Evolutionary conservation across 2,329 filamentous ascomycete species (phyloP).

Genomic region (Capronia americana): DNA sequence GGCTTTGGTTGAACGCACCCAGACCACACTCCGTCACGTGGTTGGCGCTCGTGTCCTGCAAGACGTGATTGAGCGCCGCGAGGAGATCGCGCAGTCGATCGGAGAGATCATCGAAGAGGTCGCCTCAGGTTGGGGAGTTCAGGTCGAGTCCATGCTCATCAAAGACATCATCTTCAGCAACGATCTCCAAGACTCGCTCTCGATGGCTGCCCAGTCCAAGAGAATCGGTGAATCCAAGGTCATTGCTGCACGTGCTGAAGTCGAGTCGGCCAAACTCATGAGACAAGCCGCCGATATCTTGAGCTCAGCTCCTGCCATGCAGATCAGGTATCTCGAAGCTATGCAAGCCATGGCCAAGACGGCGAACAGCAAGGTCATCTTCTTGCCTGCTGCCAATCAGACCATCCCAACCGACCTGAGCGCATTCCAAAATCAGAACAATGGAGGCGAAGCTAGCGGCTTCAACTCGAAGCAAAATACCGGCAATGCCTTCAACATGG

Average conservation of each 20-base stretch:
- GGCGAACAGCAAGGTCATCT: slow-evolving; percentile 86
- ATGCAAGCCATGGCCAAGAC: slow-evolving; percentile 99
- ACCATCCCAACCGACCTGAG: slow-evolving; percentile 59
- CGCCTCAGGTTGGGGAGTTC: slow-evolving; percentile 89
- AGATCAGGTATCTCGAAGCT: slow-evolving; percentile 95
- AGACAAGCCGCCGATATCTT: slow-evolving; percentile 88
- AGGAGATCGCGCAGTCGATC: slow-evolving; percentile 94
- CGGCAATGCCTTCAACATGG: slow-evolving; percentile 46
- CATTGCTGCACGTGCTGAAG: slow-evolving; percentile 94
- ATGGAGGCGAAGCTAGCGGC: slow-evolving; percentile 63
- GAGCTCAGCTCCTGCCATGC: slow-evolving; percentile 91
- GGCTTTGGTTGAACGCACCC: slow-evolving; percentile 96
- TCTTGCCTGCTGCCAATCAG: slow-evolving; percentile 72
- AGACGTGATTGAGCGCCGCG: slow-evolving; percentile 96
- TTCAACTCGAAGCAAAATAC: slow-evolving; percentile 47
- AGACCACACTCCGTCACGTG: slow-evolving; percentile 96
- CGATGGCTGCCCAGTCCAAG: slow-evolving; percentile 98
- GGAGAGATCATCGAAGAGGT: slow-evolving; percentile 98
- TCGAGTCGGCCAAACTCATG: slow-evolving; percentile 87
- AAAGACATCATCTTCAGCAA: slow-evolving; percentile 98
- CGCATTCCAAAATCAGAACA: slow-evolving; percentile 48
- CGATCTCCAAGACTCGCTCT: slow-evolving; percentile 93
- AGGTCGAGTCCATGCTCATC: slow-evolving; percentile 98
- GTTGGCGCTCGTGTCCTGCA: slow-evolving; percentile 94
- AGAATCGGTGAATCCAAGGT: slow-evolving; percentile 98